phyloP scores from a whole-genome alignment of 305 asterid genomes.

The Euphrasia arctica region DNA sequence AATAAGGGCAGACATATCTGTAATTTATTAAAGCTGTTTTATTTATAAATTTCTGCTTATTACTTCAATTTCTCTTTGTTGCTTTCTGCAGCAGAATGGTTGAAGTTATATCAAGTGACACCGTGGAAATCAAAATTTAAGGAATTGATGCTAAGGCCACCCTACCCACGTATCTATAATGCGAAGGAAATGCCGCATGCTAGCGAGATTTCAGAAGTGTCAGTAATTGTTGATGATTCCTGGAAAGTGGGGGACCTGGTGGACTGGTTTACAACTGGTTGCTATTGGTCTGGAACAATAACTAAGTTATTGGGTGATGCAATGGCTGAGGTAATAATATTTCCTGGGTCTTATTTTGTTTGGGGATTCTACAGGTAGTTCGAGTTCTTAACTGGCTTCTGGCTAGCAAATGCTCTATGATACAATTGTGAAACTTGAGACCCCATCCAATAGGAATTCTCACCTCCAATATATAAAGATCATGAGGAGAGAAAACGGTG shows the following conservation, averaged over 20 bases:
- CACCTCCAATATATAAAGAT: no score
- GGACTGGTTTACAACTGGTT: slow-evolving; percentile 52
- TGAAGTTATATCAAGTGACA: slow-evolving; percentile 37
- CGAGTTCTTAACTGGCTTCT: no score
- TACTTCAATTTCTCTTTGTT: slow-evolving; percentile 21
- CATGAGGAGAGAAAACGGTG: no score
- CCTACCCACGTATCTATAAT: slow-evolving; percentile 45
- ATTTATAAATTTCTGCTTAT: neutral
- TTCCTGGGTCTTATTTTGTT: slow-evolving; percentile 9
- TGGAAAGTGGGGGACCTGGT: slow-evolving; percentile 80
- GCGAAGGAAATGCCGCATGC: slow-evolving; percentile 32
- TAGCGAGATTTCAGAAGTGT: slow-evolving; percentile 40
- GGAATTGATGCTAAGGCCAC: slow-evolving; percentile 65
- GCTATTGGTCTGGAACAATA: slow-evolving; percentile 73
- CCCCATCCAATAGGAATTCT: no score
- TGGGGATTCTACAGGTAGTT: neutral
- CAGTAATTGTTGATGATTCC: slow-evolving; percentile 38
- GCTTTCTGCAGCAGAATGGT: slow-evolving; percentile 50
- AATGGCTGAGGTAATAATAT: slow-evolving; percentile 55
- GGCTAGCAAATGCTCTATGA: no score
- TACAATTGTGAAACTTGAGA: no score
- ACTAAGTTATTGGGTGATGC: slow-evolving; percentile 40
- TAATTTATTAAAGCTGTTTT: no score
- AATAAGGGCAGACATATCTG: neutral
- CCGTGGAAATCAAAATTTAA: slow-evolving; percentile 24